phyloP scores from a whole-genome alignment of 345 rosid species.

The Mallotus nudiflorus region DNA sequence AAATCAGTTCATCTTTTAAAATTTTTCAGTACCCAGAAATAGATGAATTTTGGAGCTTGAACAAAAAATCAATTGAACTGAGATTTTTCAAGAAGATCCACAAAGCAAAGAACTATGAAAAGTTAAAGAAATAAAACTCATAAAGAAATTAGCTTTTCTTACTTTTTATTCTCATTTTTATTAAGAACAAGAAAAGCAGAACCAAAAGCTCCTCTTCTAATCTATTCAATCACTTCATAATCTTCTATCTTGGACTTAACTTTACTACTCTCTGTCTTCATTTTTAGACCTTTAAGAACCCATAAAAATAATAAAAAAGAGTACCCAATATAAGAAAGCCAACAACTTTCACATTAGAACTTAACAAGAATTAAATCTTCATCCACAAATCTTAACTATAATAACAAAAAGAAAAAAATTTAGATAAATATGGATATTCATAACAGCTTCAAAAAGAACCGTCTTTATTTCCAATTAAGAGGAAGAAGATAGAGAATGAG shows the following conservation, averaged over 20 bases:
- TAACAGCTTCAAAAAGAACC: too few species aligned
- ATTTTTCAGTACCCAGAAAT: conserved; percentile 7
- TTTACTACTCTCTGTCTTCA: conserved; percentile 53
- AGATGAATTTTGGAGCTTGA: neutral
- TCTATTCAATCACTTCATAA: conserved; percentile 79
- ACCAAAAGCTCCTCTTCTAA: conserved; percentile 78
- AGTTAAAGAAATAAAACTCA: neutral
- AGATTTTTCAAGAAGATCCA: conserved; percentile 18
- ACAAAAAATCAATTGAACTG: neutral
- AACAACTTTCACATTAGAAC: conserved; percentile 10
- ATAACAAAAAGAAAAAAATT: neutral
- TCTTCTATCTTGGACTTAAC: conserved; percentile 66
- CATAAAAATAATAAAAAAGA: neutral
- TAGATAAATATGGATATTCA: too few species aligned
- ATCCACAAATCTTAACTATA: neutral
- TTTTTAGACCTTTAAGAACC: conserved; percentile 30
- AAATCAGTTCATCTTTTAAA: conserved; percentile 10
- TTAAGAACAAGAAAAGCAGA: conserved; percentile 89
- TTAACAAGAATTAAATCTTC: neutral
- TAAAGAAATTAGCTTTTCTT: conserved; percentile 23
- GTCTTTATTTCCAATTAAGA: too few species aligned
- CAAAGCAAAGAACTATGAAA: neutral
- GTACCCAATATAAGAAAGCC: conserved; percentile 3
- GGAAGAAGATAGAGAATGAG: too few species aligned
- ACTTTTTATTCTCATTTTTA: conserved; percentile 67